Percentiles rank a stretch among this genome's conserved stretches.
Conservation (phyloP, 495 filamentous ascomycete species). For the Pyrenopolyporus hunteri region DNA sequence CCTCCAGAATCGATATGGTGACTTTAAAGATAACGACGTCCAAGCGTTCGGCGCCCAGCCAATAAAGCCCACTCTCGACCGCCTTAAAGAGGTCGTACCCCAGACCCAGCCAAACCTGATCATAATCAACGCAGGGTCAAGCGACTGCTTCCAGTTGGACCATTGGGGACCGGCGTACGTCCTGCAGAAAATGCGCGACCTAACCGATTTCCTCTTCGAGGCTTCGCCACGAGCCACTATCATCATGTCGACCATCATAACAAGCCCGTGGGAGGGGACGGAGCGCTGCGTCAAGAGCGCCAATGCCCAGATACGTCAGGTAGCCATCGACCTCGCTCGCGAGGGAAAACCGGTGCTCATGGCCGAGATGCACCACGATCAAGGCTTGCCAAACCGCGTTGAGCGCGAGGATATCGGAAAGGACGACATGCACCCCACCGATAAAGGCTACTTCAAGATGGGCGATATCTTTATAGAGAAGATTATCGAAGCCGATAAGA, state of each 20-base stretch:
- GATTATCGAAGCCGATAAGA: constrained; percentile 44
- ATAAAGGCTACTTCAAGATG: constrained; percentile 55
- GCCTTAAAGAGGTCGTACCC: constrained; percentile 35
- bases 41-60: constrained; percentile 38
- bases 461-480: constrained; percentile 52
- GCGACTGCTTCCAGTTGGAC: constrained; percentile 40
- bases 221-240: constrained; percentile 40
- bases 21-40: constrained; percentile 44
- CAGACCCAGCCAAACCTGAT: constrained; percentile 41
- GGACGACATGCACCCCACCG: constrained; percentile 49
- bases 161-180: constrained; percentile 39
- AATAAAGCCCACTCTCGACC: constrained; percentile 39
- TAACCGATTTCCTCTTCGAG: constrained; percentile 40
- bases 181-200: constrained; percentile 37
- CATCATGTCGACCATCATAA: constrained; percentile 38
- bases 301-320: constrained; percentile 44
- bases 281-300: constrained; percentile 43
- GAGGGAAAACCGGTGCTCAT: constrained; percentile 41
- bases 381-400: constrained; percentile 40
- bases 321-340: constrained; percentile 47
- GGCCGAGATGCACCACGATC: constrained; percentile 36
- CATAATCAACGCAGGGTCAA: constrained; percentile 43
- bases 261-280: constrained; percentile 40
- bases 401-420: constrained; percentile 36
- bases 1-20: constrained; percentile 40